These are phyloP conservation scores for Paramecium pentaurelia DNA, from an alignment of 73 alveolate species.

Conservation along the genomic window DNA sequence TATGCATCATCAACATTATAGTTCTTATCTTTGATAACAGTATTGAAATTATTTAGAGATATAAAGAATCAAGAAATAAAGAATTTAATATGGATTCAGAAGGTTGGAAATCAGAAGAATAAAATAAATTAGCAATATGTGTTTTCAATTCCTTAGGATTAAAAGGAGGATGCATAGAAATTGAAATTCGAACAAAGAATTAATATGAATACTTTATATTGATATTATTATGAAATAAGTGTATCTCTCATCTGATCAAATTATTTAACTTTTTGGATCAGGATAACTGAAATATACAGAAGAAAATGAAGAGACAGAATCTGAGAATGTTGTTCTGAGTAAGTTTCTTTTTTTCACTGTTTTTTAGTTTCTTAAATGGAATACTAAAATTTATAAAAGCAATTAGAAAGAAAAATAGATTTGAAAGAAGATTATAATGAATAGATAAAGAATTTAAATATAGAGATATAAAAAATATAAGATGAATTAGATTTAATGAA, in stretches of 20 bases:
- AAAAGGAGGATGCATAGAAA: not conserved
- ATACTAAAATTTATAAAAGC: not conserved
- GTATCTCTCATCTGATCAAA: not conserved
- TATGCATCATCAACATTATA: not conserved
- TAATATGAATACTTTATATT: conserved; percentile 13
- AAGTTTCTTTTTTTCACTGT: not conserved
- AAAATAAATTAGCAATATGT: not conserved
- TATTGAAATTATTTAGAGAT: conserved; percentile 22
- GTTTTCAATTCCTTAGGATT: not conserved
- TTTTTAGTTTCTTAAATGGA: not conserved
- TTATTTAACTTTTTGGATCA: not conserved
- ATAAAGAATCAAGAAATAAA: not conserved
- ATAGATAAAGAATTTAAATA: not conserved
- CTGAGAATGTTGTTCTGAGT: not conserved
- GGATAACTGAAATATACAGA: not conserved
- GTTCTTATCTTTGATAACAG: not conserved
- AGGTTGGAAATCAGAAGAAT: not conserved
- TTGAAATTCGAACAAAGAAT: conserved; percentile 23
- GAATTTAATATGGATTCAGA: conserved; percentile 41
- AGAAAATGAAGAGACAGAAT: not conserved
- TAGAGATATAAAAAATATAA: not conserved
- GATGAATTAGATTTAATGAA: not conserved
- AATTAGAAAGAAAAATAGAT: not conserved
- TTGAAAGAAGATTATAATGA: not conserved
- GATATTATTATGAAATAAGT: not conserved